These are phyloP conservation scores for Nigrograna mackinnonii DNA, from an alignment of 2,329 filamentous ascomycete species.

Conservation along the genomic window DNA sequence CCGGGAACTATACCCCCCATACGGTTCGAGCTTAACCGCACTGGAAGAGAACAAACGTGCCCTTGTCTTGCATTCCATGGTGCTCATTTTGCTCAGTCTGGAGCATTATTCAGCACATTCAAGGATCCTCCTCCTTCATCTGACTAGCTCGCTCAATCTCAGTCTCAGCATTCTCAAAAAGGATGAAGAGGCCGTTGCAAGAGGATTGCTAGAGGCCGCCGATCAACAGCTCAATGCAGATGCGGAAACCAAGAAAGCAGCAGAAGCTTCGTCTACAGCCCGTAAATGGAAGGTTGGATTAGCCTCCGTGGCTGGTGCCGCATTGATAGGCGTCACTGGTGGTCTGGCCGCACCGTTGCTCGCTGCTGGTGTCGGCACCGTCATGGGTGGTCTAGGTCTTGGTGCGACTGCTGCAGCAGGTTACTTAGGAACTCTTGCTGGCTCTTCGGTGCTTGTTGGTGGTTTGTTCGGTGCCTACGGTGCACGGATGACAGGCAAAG, in stretches of 20 bases:
- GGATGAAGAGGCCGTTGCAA: constrained; percentile 76
- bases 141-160: constrained; percentile 73
- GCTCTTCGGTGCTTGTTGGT: constrained; percentile 79
- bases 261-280: constrained; percentile 66
- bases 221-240: constrained; percentile 73
- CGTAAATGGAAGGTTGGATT: constrained; percentile 82
- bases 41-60: constrained; percentile 65
- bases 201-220: constrained; percentile 73
- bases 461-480: constrained; percentile 92
- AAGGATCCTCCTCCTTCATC: constrained; percentile 69
- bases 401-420: constrained; percentile 74
- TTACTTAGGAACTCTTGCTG: constrained; percentile 78
- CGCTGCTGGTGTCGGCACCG: constrained; percentile 76
- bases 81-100: constrained; percentile 74
- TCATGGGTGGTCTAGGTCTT: constrained; percentile 77
- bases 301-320: constrained; percentile 85
- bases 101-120: constrained; percentile 78
- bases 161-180: constrained; percentile 66
- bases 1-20: constrained; percentile 44
- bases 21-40: constrained; percentile 54
- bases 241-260: constrained; percentile 73
- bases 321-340: constrained; percentile 80
- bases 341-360: constrained; percentile 78
- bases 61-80: constrained; percentile 71
- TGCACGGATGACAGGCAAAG: constrained; percentile 77